Conservation (phyloP, 2,329 filamentous ascomycete genomes). For the Nothophoma quercina region DNA sequence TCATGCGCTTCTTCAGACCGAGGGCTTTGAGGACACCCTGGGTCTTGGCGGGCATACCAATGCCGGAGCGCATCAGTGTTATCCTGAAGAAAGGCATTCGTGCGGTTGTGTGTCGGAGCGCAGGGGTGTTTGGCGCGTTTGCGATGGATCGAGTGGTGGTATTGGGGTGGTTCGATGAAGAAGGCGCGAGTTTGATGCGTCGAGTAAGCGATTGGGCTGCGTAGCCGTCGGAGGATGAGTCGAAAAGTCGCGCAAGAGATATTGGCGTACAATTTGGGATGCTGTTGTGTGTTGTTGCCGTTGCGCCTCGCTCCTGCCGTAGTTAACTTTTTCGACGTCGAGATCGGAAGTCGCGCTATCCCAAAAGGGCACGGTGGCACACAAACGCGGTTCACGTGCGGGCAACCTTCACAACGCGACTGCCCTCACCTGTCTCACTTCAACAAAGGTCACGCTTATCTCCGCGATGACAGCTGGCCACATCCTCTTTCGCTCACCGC, state of each 20-base stretch:
- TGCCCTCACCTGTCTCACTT: not conserved
- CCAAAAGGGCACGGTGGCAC: constrained; percentile 14
- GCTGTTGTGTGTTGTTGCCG: constrained; percentile 8
- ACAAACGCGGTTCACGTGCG: constrained; percentile 23
- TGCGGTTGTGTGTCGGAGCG: constrained; percentile 3
- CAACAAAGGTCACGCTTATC: not conserved
- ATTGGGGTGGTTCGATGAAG: not conserved
- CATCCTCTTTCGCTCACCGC: constrained; percentile 1
- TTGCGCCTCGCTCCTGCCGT: constrained; percentile 23
- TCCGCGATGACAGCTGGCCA: not conserved
- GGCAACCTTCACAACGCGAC: constrained; percentile 10
- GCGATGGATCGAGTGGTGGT: not conserved
- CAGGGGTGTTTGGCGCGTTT: not conserved
- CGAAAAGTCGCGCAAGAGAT: not conserved
- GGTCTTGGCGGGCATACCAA: constrained; percentile 80
- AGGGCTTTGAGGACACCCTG: constrained; percentile 84
- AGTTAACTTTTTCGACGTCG: constrained; percentile 33
- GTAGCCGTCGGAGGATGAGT: constrained; percentile 3
- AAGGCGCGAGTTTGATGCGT: not conserved
- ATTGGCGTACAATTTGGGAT: constrained; percentile 11
- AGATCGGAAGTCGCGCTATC: constrained; percentile 19
- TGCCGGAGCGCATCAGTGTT: constrained; percentile 86
- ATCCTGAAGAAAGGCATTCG: constrained; percentile 86
- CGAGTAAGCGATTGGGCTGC: constrained; percentile 5
- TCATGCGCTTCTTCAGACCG: constrained; percentile 82